These are phyloP conservation scores for Pulveroboletus ravenelii DNA, from an alignment of 768 basidiomycete genomes.

Conservation along the genomic window DNA sequence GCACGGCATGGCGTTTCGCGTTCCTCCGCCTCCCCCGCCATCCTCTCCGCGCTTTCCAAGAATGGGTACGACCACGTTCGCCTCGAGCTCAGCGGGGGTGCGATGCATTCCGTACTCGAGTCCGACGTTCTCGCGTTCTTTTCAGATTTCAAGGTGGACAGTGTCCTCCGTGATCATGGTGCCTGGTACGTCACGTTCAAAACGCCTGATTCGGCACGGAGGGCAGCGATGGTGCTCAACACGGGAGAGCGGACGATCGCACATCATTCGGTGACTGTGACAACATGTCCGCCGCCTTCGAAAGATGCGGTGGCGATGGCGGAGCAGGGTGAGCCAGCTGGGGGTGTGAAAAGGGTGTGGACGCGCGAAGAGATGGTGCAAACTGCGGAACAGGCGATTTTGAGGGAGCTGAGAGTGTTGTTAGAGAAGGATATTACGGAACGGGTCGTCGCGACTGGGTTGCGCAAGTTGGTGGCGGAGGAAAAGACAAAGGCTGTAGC, in stretches of 20 bases:
- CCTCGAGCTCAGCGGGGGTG: slow-evolving; percentile 45
- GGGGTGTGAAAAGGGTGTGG: slow-evolving; percentile 44
- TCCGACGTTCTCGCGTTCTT: slow-evolving; percentile 69
- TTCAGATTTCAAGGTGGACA: slow-evolving; percentile 63
- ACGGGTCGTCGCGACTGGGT: slow-evolving; percentile 49
- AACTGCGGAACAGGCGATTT: slow-evolving; percentile 50
- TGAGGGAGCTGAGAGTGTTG: slow-evolving; percentile 49
- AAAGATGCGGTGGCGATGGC: slow-evolving; percentile 31
- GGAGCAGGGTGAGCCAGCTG: slow-evolving; percentile 24
- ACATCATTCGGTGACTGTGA: slow-evolving; percentile 55
- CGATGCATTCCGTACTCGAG: slow-evolving; percentile 51
- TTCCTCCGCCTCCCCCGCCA: slow-evolving; percentile 16
- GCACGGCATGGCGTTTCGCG: slow-evolving; percentile 21
- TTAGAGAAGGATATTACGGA: slow-evolving; percentile 66
- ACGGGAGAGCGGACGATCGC: slow-evolving; percentile 48
- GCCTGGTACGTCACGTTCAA: slow-evolving; percentile 84
- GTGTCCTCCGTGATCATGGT: slow-evolving; percentile 62
- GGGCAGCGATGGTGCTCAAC: slow-evolving; percentile 63
- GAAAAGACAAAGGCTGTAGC: slow-evolving; percentile 39
- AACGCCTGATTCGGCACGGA: slow-evolving; percentile 54
- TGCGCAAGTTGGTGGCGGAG: slow-evolving; percentile 50
- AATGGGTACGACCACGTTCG: slow-evolving; percentile 67
- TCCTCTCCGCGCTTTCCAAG: slow-evolving; percentile 44
- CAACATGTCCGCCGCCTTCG: slow-evolving; percentile 37
- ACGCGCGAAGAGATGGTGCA: slow-evolving; percentile 48